A percentile compares a stretch with the other conserved stretches of the same genome.
These are phyloP conservation scores for Acacia melanoxylon DNA, from an alignment of 306 rosid genomes.

Conservation along the genomic window DNA sequence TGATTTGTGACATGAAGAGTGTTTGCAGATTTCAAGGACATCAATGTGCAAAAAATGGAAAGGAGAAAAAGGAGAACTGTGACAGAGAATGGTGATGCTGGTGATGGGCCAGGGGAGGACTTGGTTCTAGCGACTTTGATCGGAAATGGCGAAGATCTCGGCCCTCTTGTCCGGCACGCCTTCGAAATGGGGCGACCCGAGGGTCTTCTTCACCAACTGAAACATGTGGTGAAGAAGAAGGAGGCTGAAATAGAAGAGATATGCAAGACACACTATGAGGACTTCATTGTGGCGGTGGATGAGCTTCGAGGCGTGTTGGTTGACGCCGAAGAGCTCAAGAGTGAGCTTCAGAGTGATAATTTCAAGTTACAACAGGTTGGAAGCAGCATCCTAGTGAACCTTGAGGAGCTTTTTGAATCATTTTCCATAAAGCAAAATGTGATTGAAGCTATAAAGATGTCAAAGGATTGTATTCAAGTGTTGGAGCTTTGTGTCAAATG, in stretches of 20 bases:
- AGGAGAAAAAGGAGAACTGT: constrained; percentile 49
- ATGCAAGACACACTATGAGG: constrained; percentile 97
- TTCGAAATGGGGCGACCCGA: constrained; percentile 88
- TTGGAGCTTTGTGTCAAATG: constrained; percentile 92
- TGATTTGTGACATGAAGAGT: constrained; percentile 13
- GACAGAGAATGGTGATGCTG: constrained; percentile 65
- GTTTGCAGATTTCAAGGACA: constrained; percentile 24
- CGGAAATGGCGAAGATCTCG: constrained; percentile 85
- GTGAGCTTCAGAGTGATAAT: constrained; percentile 88
- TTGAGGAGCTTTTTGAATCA: constrained; percentile 92
- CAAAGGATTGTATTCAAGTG: constrained; percentile 67
- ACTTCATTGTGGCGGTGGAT: constrained; percentile 93
- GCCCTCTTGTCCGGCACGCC: constrained; percentile 89
- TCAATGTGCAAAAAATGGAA: constrained; percentile 49
- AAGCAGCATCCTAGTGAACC: constrained; percentile 61
- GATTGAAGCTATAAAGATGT: constrained; percentile 77
- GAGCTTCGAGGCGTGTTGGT: constrained; percentile 93
- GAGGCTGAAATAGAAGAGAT: constrained; percentile 94
- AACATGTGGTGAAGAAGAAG: constrained; percentile 73
- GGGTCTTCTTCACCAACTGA: constrained; percentile 81
- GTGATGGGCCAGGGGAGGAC: constrained; percentile 57
- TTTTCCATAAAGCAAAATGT: constrained; percentile 81
- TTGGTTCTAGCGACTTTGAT: constrained; percentile 78
- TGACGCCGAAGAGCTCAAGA: constrained; percentile 93
- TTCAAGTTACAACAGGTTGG: constrained; percentile 92